These are phyloP conservation scores for Huntiella abstrusa DNA, from an alignment of 2,329 filamentous ascomycete genomes.

Conservation along the genomic window DNA sequence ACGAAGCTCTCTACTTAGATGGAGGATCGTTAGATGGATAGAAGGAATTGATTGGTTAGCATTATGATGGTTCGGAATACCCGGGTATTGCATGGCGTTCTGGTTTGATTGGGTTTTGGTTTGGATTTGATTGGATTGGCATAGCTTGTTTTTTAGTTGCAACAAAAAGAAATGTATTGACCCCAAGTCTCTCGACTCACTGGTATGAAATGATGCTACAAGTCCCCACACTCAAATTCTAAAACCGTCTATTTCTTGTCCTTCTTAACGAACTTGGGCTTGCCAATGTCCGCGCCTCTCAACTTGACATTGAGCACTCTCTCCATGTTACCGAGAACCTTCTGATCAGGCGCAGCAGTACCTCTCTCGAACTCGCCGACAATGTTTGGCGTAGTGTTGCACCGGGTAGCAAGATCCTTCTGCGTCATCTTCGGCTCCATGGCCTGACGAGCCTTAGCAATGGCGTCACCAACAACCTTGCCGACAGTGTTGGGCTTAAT, in stretches of 20 bases:
- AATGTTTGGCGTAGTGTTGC: constrained; percentile 66
- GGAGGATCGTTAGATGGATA: too few species aligned
- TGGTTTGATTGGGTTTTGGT: not conserved
- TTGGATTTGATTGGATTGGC: constrained; percentile 1
- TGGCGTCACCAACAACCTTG: constrained; percentile 61
- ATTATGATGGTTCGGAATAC: constrained; percentile 6
- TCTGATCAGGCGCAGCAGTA: constrained; percentile 62
- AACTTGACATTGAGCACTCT: constrained; percentile 74
- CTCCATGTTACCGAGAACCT: constrained; percentile 62
- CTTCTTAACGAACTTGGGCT: constrained; percentile 64
- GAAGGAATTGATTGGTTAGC: constrained; percentile 4
- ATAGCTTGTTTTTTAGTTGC: not conserved
- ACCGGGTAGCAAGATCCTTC: constrained; percentile 69
- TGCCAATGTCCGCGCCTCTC: constrained; percentile 67
- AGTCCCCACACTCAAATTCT: not conserved
- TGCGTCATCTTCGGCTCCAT: constrained; percentile 93
- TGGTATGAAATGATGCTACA: not conserved
- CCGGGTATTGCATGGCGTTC: constrained; percentile 1
- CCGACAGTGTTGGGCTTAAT: constrained; percentile 91
- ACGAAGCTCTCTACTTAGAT: constrained; percentile 3
- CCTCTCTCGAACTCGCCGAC: constrained; percentile 77
- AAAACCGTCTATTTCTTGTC: constrained; percentile 10
- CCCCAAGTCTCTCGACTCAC: too few species aligned
- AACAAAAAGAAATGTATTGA: too few species aligned
- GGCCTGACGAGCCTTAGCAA: constrained; percentile 58